Percentiles rank a stretch among this genome's conserved stretches.
Evolutionary conservation across 2,329 filamentous ascomycete genomes (phyloP).

Genomic region (Epichloe elymi): DNA sequence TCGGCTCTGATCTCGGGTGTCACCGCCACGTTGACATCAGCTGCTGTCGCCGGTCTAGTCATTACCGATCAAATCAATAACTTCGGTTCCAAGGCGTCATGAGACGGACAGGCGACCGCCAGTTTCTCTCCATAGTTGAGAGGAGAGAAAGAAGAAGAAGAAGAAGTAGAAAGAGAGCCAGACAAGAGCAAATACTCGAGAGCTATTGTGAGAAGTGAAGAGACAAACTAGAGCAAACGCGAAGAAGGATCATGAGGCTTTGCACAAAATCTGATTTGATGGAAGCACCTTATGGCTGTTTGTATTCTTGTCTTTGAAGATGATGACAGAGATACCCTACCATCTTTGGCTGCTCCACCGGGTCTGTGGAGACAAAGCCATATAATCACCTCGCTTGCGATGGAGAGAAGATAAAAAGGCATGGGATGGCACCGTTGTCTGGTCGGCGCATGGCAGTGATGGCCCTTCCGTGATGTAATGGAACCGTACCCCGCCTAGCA

Average conservation of each 20-base stretch:
- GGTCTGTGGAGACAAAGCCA: not conserved
- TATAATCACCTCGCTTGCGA: not conserved
- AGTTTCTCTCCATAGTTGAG: no score
- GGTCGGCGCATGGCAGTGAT: no score
- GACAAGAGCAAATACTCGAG: not conserved
- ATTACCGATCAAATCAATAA: conserved; percentile 35
- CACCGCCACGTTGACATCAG: conserved; percentile 65
- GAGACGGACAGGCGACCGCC: not conserved
- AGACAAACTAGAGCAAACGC: no score
- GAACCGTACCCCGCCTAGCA: no score
- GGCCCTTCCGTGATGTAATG: no score
- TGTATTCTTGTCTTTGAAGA: not conserved
- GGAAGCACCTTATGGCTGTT: not conserved
- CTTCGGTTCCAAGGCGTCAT: conserved; percentile 11
- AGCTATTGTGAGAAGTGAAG: no score
- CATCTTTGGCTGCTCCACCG: not conserved
- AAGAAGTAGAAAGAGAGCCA: no score
- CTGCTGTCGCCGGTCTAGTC: conserved; percentile 64
- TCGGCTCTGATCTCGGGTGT: conserved; percentile 69
- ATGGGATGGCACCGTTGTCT: not conserved
- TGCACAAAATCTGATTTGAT: not conserved
- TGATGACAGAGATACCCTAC: not conserved
- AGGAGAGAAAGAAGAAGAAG: not conserved
- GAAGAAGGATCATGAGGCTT: not conserved
- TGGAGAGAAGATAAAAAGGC: not conserved